These are phyloP conservation scores for Hylodesmum podocarpum DNA, from an alignment of 306 rosid genomes.

Conservation along the genomic window DNA sequence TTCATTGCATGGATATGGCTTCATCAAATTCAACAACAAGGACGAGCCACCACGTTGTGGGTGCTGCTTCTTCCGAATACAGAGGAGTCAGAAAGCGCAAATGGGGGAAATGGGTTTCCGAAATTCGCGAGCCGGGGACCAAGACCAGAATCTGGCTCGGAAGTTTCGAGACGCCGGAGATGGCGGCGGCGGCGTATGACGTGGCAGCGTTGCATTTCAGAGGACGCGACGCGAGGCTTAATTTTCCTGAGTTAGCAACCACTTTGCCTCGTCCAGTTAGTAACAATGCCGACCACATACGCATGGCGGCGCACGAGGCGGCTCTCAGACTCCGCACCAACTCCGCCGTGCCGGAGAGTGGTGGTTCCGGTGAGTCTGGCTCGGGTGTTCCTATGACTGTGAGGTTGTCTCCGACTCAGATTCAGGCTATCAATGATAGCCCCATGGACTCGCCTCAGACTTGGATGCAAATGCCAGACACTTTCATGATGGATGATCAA, in stretches of 20 bases:
- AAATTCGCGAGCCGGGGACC: conserved; percentile 86
- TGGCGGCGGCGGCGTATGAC: conserved; percentile 92
- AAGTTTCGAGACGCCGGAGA: conserved; percentile 75
- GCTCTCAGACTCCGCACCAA: conserved; percentile 50
- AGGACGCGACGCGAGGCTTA: conserved; percentile 66
- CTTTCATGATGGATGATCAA: conserved; percentile 40
- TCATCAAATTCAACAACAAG: conserved; percentile 30
- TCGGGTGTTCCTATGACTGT: conserved; percentile 30
- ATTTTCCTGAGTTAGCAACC: conserved; percentile 63
- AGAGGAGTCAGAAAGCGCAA: conserved; percentile 94
- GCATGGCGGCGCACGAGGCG: conserved; percentile 82
- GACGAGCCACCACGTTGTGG: conserved; percentile 9
- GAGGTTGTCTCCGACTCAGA: conserved; percentile 50
- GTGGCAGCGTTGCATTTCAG: conserved; percentile 78
- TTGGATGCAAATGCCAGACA: conserved; percentile 52
- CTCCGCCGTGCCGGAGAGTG: not conserved
- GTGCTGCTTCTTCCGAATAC: conserved; percentile 60
- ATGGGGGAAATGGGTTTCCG: conserved; percentile 99
- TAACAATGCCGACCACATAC: conserved; percentile 68
- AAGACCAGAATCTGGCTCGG: conserved; percentile 91
- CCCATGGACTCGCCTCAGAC: conserved; percentile 51
- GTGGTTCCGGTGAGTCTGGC: not conserved
- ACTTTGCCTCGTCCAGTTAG: conserved; percentile 64
- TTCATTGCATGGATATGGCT: conserved; percentile 44
- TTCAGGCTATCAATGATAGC: conserved; percentile 57